Conservation (phyloP, 1,139 yeast genomes). For the Lodderomyces theae region DNA sequence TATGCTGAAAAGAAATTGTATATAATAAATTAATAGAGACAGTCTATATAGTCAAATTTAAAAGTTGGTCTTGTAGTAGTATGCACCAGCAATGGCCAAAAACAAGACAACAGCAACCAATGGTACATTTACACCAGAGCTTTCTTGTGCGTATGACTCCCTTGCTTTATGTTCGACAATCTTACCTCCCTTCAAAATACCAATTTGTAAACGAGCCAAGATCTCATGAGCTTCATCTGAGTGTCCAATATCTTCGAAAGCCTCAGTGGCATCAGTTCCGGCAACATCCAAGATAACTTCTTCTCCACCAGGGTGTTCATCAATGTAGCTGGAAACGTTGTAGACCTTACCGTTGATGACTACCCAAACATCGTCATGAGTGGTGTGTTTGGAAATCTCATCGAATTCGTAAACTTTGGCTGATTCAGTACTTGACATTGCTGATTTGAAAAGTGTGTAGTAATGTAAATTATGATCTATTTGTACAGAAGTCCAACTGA, state of each 20-base stretch:
- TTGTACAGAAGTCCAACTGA: not conserved
- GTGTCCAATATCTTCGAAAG: conserved; percentile 96
- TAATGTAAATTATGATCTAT: not conserved
- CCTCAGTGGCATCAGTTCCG: conserved; percentile 91
- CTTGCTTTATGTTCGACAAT: conserved; percentile 12
- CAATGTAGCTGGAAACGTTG: conserved; percentile 77
- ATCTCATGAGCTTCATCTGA: conserved; percentile 91
- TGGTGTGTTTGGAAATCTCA: conserved; percentile 76
- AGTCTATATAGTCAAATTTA: not conserved
- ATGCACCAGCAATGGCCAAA: conserved; percentile 56
- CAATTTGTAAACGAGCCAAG: conserved; percentile 65
- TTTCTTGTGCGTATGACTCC: conserved; percentile 20
- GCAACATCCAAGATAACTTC: conserved; percentile 90
- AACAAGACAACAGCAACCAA: conserved; percentile 49
- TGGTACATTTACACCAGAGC: conserved; percentile 25
- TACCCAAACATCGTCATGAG: conserved; percentile 83
- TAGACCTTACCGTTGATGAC: conserved; percentile 89
- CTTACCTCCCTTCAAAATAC: conserved; percentile 50
- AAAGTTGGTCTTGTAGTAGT: conserved; percentile 30
- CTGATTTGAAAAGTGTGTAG: not conserved
- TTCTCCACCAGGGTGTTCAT: conserved; percentile 97
- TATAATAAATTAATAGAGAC: not conserved
- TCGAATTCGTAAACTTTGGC: conserved; percentile 29
- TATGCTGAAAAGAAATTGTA: too few relatives aligned
- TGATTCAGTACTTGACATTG: conserved; percentile 6